Evolutionary conservation across 352 stramenopile genomes (phyloP).

Genomic region (Phytopythium delawarense): DNA sequence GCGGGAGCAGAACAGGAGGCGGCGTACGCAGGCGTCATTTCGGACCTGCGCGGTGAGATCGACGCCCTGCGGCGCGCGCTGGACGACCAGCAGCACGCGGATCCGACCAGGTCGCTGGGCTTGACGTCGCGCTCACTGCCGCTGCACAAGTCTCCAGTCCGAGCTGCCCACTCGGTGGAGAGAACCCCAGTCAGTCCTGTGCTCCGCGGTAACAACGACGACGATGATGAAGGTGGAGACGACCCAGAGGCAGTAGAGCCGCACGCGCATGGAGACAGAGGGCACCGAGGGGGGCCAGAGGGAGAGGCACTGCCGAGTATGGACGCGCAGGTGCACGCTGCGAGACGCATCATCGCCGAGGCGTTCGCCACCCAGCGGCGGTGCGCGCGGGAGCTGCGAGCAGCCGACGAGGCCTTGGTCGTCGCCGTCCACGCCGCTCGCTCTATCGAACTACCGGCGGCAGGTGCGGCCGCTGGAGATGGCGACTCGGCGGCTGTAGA

Average conservation of each 20-base stretch:
- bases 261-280: not conserved
- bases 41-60: not conserved
- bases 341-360: not conserved
- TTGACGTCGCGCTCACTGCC: not conserved
- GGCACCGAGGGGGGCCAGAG: not conserved
- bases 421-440: not conserved
- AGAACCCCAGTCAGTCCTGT: not conserved
- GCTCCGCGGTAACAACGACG: not conserved
- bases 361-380: slow-evolving; percentile 1
- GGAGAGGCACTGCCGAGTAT: not conserved
- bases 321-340: slow-evolving; percentile 4
- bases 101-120: not conserved
- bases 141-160: not conserved
- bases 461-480: not conserved
- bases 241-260: not conserved
- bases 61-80: slow-evolving; percentile 1
- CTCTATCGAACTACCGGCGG: not conserved
- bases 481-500: too few relatives aligned
- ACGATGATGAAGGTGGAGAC: not conserved
- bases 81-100: not conserved
- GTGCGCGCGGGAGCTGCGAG: not conserved
- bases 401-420: not conserved
- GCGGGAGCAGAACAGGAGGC: not conserved
- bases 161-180: not conserved
- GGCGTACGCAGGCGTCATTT: not conserved